Evolutionary conservation across 2,329 filamentous ascomycete species (phyloP), one percentile per base, ranked within the genome.

Genomic region (Ophiostoma populinum): DNA sequence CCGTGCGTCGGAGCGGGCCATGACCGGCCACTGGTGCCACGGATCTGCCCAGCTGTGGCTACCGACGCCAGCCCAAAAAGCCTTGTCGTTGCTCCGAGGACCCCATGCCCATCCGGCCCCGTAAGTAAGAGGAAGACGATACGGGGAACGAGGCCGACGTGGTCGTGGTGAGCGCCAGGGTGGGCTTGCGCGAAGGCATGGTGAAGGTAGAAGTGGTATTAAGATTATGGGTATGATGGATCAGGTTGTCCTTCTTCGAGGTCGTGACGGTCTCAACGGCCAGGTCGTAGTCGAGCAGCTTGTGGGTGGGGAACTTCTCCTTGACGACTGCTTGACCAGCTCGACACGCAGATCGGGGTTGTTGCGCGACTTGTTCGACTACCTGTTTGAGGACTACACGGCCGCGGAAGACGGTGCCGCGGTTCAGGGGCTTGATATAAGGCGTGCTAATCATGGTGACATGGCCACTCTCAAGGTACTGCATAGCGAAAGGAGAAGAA

Each of bases 181-280:
- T n/a, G n/a, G n/a, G n/a, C n/a, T n/a, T n/a, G n/a, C n/a, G n/a
- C n/a, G n/a, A n/a, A n/a, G n/a, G n/a, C n/a, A n/a, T n/a, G n/a
- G n/a, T n/a, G n/a, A n/a, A n/a, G n/a, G n/a, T n/a, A n/a, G n/a
- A n/a, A n/a, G n/a, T n/a, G n/a, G n/a, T n/a, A n/a, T n/a, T n/a
- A n/a, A n/a, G n/a, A n/a, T n/a, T n/a, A n/a, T n/a, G n/a, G n/a
- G n/a, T n/a, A n/a, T n/a, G n/a, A n/a, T n/a, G 77, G 51, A 98
- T 98, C 49, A 98, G 75, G 71, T 95, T 98, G 67, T 98, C 90
- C 74, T 98, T 98, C 81, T 98, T 98, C 46, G 85, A 94, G 34
- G 90, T 98, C 37, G 90, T 98, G 45, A 98, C 90, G 9, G 80
- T 81, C 74, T 98, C 90, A 47, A 98, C 90, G 31, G 90, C 90